These are phyloP conservation scores for Lipomyces japonicus DNA, from an alignment of 805 yeast genomes.

Conservation along the genomic window DNA sequence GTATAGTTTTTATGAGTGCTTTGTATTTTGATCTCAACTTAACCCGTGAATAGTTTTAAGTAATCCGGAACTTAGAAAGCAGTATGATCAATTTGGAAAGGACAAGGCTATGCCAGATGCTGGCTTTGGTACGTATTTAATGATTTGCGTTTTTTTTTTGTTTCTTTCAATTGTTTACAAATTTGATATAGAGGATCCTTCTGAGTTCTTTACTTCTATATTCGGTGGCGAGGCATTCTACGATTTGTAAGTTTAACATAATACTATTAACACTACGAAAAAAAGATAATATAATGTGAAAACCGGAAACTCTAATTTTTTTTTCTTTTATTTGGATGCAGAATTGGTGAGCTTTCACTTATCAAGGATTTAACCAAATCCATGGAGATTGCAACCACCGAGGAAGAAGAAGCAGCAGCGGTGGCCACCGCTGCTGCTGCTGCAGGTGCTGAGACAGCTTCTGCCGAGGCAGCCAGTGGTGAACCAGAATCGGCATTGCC, in stretches of 20 bases:
- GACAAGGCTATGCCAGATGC: slow-evolving; percentile 64
- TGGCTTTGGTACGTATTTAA: slow-evolving; percentile 49
- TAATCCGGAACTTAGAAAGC: slow-evolving; percentile 61
- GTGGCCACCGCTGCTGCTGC: slow-evolving; percentile 17
- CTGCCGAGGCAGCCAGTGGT: background rate
- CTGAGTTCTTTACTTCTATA: slow-evolving; percentile 75
- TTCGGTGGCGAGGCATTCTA: slow-evolving; percentile 91
- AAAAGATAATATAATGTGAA: slow-evolving; percentile 26
- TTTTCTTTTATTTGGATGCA: slow-evolving; percentile 17
- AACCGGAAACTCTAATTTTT: no score
- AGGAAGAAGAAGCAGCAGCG: slow-evolving; percentile 29
- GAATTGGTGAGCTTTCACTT: slow-evolving; percentile 84
- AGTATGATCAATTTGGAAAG: slow-evolving; percentile 84
- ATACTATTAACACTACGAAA: slow-evolving; percentile 26
- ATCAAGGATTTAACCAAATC: slow-evolving; percentile 69
- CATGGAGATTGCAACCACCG: slow-evolving; percentile 47
- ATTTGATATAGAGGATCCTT: slow-evolving; percentile 56
- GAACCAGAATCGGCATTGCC: no score
- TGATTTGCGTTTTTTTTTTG: background rate
- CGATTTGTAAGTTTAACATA: slow-evolving; percentile 40
- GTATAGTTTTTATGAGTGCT: slow-evolving; percentile 16
- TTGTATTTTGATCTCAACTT: background rate
- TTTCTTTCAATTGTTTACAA: background rate
- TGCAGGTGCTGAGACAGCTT: background rate
- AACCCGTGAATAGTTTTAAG: slow-evolving; percentile 68